phyloP scores from a whole-genome alignment of 805 yeast genomes.

The Suhomyces pyralidae region DNA sequence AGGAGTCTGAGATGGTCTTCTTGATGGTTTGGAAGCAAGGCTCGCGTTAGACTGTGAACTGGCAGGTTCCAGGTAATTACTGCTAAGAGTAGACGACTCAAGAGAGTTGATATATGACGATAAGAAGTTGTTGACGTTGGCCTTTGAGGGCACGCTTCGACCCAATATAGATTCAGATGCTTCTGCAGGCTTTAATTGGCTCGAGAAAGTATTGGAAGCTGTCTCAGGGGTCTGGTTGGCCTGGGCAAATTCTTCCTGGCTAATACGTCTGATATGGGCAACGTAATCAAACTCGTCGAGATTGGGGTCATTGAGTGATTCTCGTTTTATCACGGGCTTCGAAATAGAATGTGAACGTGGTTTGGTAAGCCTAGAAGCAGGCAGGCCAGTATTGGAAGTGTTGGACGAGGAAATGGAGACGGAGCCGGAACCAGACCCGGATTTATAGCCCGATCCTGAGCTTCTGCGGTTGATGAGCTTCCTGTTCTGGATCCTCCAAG shows the following conservation, averaged over 20 bases:
- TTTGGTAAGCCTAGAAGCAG: not conserved
- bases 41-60: not conserved
- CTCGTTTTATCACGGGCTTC: slow-evolving; percentile 1
- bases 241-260: slow-evolving; percentile 33
- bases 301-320: slow-evolving; percentile 20
- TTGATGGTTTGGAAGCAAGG: slow-evolving; percentile 1
- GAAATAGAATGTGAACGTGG: slow-evolving; percentile 2
- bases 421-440: not conserved
- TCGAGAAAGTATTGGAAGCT: not conserved
- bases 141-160: slow-evolving; percentile 1
- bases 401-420: not conserved
- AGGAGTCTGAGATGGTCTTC: slow-evolving; percentile 3
- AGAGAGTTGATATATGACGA: slow-evolving; percentile 39
- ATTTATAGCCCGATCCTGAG: not conserved
- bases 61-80: slow-evolving; percentile 15
- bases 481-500: slow-evolving; percentile 44
- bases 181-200: not conserved
- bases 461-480: slow-evolving; percentile 18
- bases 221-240: not conserved
- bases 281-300: slow-evolving; percentile 45
- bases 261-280: slow-evolving; percentile 41
- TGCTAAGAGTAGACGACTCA: slow-evolving; percentile 34
- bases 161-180: not conserved
- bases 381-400: not conserved
- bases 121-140: slow-evolving; percentile 21